These are phyloP conservation scores for Phaeoacremonium minimum DNA, from an alignment of 2,329 filamentous ascomycete genomes.

Conservation along the genomic window DNA sequence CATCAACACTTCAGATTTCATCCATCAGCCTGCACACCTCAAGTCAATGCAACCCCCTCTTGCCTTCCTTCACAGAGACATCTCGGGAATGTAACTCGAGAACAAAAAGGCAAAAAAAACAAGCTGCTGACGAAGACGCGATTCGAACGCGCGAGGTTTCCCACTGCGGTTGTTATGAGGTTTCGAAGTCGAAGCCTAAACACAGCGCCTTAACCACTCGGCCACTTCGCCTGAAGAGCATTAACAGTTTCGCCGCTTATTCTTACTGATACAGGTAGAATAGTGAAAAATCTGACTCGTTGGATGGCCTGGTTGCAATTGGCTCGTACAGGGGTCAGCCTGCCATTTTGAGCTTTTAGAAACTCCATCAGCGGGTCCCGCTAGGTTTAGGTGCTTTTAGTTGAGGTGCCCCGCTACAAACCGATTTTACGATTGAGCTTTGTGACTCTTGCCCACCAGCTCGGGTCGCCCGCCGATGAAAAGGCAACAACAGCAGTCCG, in stretches of 20 bases:
- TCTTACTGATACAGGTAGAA: not conserved
- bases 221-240: slow-evolving; percentile 9
- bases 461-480: not conserved
- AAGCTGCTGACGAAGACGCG: slow-evolving; percentile 13
- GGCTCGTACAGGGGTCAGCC: not conserved
- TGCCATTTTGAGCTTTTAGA: not conserved
- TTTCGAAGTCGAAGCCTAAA: slow-evolving; percentile 12
- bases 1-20: no score
- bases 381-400: no score
- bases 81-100: no score
- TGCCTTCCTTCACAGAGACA: no score
- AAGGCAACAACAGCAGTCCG: not conserved
- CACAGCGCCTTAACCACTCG: slow-evolving; percentile 14
- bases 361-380: not conserved
- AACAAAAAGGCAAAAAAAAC: no score
- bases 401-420: no score
- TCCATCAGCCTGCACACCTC: no score
- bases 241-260: not conserved
- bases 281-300: not conserved
- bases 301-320: not conserved
- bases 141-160: slow-evolving; percentile 18
- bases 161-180: slow-evolving; percentile 7
- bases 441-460: not conserved
- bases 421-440: not conserved
- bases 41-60: no score